Evolutionary conservation across 768 basidiomycete species (phyloP), one percentile per base, ranked within the genome.

Genomic region (Piloderma croceum): DNA sequence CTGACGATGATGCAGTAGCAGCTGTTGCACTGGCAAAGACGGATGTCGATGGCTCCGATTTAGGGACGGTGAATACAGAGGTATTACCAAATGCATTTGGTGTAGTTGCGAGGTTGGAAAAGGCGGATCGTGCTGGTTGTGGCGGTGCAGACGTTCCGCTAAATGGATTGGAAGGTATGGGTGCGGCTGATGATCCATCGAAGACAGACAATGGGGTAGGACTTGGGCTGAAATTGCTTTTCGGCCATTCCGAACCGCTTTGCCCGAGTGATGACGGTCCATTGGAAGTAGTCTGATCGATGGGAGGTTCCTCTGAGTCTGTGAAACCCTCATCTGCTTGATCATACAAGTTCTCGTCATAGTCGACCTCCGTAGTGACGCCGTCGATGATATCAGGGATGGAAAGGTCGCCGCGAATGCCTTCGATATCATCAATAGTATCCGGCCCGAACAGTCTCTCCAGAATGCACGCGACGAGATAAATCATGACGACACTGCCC

Each of bases 391-490:
- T 68, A 42, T 87, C 76, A 0, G 74, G 65, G 24, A 78, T 67
- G 18, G 66, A 61, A 34, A 86, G 59, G 15, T 70, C 70, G 2
- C 72, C 78, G 38, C 77, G 69, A 43, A 89, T 76, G 19, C 59
- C 58, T 49, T 86, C 84, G 24, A 88, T 84, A 39, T 83, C 76
- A 4, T 87, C 81, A 45, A 88, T 79, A 4, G 88, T 78, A 32
- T 83, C 85, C 50, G 78, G 74, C 49, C 85, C 83, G 56, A 98
- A 92, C 34, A 90, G 69, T n/a, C 82, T 66, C 57, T 94, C 89
- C 32, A 92, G 67, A 34, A 97, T 76, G 55, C 91, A 96, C 0
- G 87, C 90, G 19, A 96, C 77, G 19, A 98, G 77, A 54, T 85
- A 96, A 2, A 90, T 83, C 74, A 90, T 86, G 11, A 79, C 62